phyloP scores from a whole-genome alignment of 805 yeast species.

The Cyberlindnera petersonii region DNA sequence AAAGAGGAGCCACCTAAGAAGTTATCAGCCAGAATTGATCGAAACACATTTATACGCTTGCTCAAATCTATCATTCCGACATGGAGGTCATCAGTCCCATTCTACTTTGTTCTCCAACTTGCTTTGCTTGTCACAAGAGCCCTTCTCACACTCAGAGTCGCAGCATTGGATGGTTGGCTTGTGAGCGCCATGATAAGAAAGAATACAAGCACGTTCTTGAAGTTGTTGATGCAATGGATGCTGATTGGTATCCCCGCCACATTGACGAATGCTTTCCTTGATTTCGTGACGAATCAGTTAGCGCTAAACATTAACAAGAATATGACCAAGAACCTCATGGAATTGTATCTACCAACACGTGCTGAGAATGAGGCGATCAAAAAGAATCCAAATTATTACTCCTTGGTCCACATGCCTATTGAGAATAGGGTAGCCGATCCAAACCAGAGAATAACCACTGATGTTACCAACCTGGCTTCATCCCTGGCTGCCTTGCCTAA shows the following conservation, averaged over 20 bases:
- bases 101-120: slow-evolving; percentile 23
- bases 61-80: slow-evolving; percentile 22
- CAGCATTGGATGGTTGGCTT: slow-evolving; percentile 78
- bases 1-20: not conserved
- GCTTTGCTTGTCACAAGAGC: slow-evolving; percentile 65
- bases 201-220: slow-evolving; percentile 58
- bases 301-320: slow-evolving; percentile 57
- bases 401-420: slow-evolving; percentile 56
- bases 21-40: slow-evolving; percentile 9
- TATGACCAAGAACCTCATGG: slow-evolving; percentile 60
- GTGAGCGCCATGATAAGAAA: slow-evolving; percentile 79
- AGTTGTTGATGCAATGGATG: slow-evolving; percentile 73
- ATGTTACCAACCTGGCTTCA: slow-evolving; percentile 66
- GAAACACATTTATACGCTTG: slow-evolving; percentile 13
- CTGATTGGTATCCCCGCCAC: slow-evolving; percentile 83
- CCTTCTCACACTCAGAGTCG: slow-evolving; percentile 71
- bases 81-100: slow-evolving; percentile 24
- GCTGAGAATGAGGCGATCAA: slow-evolving; percentile 30
- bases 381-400: slow-evolving; percentile 65
- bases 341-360: slow-evolving; percentile 64
- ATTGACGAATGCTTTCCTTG: slow-evolving; percentile 65
- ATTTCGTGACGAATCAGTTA: slow-evolving; percentile 55
- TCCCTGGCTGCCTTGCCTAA: slow-evolving; percentile 75
- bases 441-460: slow-evolving; percentile 79
- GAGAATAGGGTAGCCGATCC: slow-evolving; percentile 57